phyloP scores from a whole-genome alignment of 129 eudicot genomes.

The Flaveria trinervia region DNA sequence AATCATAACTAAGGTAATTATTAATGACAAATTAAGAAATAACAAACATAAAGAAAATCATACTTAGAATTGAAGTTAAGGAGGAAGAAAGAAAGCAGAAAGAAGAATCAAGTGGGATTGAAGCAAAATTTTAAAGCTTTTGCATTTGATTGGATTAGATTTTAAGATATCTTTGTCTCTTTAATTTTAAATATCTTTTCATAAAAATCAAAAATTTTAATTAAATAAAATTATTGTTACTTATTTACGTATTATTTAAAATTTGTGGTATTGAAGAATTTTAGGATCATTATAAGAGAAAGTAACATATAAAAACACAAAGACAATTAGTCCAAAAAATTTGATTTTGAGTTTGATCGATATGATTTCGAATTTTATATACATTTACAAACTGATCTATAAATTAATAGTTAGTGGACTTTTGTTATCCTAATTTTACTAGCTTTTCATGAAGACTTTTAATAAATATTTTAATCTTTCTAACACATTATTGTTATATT shows the following conservation, averaged over 20 bases:
- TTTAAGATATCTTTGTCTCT: conserved; percentile 29
- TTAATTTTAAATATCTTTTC: neutral
- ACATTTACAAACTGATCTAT: neutral
- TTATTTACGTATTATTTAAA: neutral
- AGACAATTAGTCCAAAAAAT: neutral
- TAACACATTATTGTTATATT: neutral
- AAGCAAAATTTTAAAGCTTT: conserved; percentile 64
- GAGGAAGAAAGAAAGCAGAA: conserved; percentile 15
- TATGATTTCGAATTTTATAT: neutral
- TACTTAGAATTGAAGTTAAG: conserved; percentile 82
- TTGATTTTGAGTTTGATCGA: neutral
- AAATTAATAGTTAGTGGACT: neutral
- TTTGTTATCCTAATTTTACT: neutral
- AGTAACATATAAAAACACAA: neutral
- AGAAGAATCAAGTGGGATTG: conserved; percentile 66
- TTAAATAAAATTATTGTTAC: neutral
- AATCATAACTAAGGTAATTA: neutral
- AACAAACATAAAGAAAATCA: conserved; percentile 33
- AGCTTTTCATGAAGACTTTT: neutral
- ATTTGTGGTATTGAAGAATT: neutral
- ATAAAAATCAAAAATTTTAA: neutral
- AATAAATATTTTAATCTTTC: neutral
- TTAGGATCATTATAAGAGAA: neutral
- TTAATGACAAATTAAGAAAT: conserved; percentile 34
- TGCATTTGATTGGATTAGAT: conserved; percentile 56